A percentile compares a stretch with the other conserved stretches of the same genome.
Conservation (phyloP, 2,329 filamentous ascomycete species). For the Botrytis sinoallii region DNA sequence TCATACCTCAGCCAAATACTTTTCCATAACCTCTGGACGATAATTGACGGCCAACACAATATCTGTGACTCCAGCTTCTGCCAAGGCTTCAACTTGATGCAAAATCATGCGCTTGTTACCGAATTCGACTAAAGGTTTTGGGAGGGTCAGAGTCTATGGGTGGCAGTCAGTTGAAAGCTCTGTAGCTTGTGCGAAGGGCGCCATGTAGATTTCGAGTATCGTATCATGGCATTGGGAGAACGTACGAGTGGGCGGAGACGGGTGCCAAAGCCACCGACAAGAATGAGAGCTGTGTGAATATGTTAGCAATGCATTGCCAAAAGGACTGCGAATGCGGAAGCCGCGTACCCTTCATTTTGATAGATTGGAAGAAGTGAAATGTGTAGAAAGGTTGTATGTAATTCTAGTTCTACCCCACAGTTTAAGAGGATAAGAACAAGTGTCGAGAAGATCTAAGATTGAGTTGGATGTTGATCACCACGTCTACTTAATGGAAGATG, state of each 20-base stretch:
- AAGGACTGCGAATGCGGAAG: neutral
- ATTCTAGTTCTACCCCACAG: constrained; percentile 23
- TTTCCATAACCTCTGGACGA: constrained; percentile 95
- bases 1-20: constrained; percentile 80
- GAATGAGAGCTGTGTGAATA: constrained; percentile 74
- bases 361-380: constrained; percentile 8
- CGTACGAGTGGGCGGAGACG: constrained; percentile 92
- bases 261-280: constrained; percentile 98
- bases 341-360: constrained; percentile 38
- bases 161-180: constrained; percentile 26
- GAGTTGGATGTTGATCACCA: neutral
- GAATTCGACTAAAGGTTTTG: constrained; percentile 97
- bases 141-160: constrained; percentile 83
- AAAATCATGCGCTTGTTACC: constrained; percentile 99
- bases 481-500: neutral
- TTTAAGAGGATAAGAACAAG: constrained; percentile 2
- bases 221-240: constrained; percentile 31
- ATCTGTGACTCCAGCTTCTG: constrained; percentile 90
- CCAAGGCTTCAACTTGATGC: constrained; percentile 94
- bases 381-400: constrained; percentile 20
- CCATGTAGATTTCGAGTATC: constrained; percentile 23
- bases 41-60: constrained; percentile 99
- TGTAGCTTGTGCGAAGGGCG: constrained; percentile 19
- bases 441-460: neutral
- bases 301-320: constrained; percentile 25